Conservation (phyloP, 768 basidiomycete genomes). For the Cystofilobasidium ferigula region DNA sequence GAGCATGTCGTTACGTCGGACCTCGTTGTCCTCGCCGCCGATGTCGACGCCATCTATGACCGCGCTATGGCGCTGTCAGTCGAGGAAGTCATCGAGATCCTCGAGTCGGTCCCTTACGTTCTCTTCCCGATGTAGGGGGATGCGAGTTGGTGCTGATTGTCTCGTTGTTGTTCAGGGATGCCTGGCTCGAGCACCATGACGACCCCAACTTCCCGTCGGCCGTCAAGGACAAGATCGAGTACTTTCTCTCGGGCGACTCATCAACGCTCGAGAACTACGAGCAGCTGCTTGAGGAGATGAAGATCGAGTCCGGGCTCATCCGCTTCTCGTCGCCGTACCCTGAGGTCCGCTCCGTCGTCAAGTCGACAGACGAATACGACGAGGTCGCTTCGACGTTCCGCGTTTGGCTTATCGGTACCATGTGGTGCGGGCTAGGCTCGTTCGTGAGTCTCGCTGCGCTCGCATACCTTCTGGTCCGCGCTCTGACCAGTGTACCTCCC, state of each 20-base stretch:
- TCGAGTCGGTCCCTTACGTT: too few species aligned
- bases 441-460: constrained; percentile 30
- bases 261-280: constrained; percentile 24
- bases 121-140: too few species aligned
- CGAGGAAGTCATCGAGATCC: constrained; percentile 23
- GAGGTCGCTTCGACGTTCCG: constrained; percentile 47
- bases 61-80: constrained; percentile 13
- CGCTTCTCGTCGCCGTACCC: constrained; percentile 30
- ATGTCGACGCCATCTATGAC: constrained; percentile 24
- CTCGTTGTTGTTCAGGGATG: too few species aligned
- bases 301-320: constrained; percentile 33
- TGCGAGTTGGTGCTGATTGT: too few species aligned
- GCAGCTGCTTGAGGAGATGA: constrained; percentile 23
- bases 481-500: too few species aligned
- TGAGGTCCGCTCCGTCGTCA: constrained; percentile 58
- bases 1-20: not conserved
- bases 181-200: constrained; percentile 19
- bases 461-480: not conserved
- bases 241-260: constrained; percentile 21
- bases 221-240: constrained; percentile 23
- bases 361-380: constrained; percentile 52
- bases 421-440: constrained; percentile 28
- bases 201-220: constrained; percentile 15
- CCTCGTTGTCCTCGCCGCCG: constrained; percentile 21
- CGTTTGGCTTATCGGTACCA: constrained; percentile 39